Evolutionary conservation across 2,329 filamentous ascomycete species (phyloP), one percentile per base, ranked within the genome.

Genomic region (Aspergillus brasiliensis): DNA sequence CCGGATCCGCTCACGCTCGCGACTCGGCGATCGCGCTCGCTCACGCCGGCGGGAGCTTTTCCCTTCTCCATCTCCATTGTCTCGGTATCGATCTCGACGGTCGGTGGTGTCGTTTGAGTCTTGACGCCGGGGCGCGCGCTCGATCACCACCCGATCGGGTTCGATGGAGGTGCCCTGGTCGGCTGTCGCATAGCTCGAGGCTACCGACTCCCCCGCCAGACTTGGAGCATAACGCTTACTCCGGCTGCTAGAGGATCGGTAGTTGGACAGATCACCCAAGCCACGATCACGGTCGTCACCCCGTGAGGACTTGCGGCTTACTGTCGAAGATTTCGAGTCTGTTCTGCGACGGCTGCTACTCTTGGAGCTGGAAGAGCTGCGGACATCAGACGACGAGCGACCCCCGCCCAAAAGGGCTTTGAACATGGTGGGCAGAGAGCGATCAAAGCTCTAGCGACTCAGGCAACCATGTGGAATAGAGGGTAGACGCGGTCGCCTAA

Each of bases 271-370:
- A 63, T 76, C 74, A 56, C 71, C 73, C 64, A 77, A 66, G 58
- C 73, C 76, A 57, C 75, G 74, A 58, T 76, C 77, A 75, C 78
- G 77, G 73, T 80, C 78, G 75, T 80, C 78, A 77, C 75, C 75
- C 73, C 77, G 75, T 73, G 77, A 69, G 58, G 76, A 73, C 67
- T 75, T 78, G 65, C 71, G 75, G 62, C 71, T 73, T 48, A 71
- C 70, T 57, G 71, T 70, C 19, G 73, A 75, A 38, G 57, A 60
- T 65, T 72, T 75, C 37, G 70, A 72, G 52, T 72, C 66, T 28
- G 69, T 64, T 64, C 68, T 72, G 67, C 72, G 73, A 58, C 72
- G 73, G 61, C 68, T 59, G 46, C 59, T 68, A 42, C 65, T 67
- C 53, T 72, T 75, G 23, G 74, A 75, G 60, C 67, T 69, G 56